Conservation (phyloP, 2,329 filamentous ascomycete species). For the Claviceps sp. region DNA sequence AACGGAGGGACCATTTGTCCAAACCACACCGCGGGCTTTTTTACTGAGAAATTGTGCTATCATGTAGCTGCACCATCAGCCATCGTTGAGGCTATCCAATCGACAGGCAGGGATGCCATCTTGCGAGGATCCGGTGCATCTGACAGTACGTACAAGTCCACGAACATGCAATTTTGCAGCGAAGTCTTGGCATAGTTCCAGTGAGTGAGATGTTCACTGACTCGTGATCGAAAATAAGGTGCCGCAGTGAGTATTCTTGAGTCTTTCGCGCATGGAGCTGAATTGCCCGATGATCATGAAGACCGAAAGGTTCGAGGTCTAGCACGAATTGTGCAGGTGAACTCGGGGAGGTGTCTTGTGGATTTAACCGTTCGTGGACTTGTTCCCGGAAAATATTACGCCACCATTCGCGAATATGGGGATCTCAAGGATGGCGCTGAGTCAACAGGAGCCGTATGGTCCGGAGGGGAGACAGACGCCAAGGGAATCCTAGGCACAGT, state of each 20-base stretch:
- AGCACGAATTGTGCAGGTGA: constrained; percentile 87
- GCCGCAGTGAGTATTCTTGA: constrained; percentile 94
- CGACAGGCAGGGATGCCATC: constrained; percentile 86
- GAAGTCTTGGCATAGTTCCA: background rate
- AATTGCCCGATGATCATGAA: constrained; percentile 26
- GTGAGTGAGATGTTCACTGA: background rate
- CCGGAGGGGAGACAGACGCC: constrained; percentile 34
- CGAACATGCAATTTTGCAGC: no score
- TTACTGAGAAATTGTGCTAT: background rate
- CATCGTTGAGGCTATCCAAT: constrained; percentile 79
- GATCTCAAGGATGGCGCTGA: constrained; percentile 74
- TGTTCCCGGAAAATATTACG: constrained; percentile 65
- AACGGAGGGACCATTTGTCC: background rate
- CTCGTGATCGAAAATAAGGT: constrained; percentile 27
- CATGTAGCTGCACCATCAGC: constrained; percentile 65
- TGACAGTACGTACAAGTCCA: constrained; percentile 49
- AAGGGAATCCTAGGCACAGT: constrained; percentile 56
- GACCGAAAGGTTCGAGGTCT: constrained; percentile 62
- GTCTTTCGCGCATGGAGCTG: constrained; percentile 52
- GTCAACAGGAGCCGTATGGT: constrained; percentile 75
- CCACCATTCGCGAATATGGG: constrained; percentile 73
- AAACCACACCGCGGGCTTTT: background rate
- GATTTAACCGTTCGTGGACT: constrained; percentile 81
- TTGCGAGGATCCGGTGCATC: constrained; percentile 75
- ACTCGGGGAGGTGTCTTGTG: constrained; percentile 62